Percentiles rank a stretch among this genome's conserved stretches.
These are phyloP conservation scores for Pulveroboletus sp. DNA, from an alignment of 768 basidiomycete genomes.

Conservation along the genomic window DNA sequence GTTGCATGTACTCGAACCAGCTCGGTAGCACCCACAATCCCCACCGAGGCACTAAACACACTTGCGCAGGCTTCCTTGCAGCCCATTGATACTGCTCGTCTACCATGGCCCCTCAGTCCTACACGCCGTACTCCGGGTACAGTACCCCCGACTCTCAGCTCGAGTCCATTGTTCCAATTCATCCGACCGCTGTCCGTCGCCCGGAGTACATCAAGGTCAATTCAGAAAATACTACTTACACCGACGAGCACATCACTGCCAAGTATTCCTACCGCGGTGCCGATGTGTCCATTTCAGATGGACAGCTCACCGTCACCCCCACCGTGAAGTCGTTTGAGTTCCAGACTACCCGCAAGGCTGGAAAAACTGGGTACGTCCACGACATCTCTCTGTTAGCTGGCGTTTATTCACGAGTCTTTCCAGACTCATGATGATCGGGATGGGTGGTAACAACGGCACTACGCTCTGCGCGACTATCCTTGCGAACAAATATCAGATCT, in stretches of 20 bases:
- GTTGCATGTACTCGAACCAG: conserved; percentile 95
- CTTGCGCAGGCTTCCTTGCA: conserved; percentile 62
- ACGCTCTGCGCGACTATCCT: conserved; percentile 92
- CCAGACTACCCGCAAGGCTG: conserved; percentile 79
- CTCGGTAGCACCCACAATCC: conserved; percentile 86
- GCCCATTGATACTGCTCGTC: conserved; percentile 34
- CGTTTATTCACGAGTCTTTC: background rate
- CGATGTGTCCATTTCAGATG: conserved; percentile 61
- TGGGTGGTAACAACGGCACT: conserved; percentile 96
- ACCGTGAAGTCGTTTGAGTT: conserved; percentile 83
- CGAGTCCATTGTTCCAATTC: conserved; percentile 65
- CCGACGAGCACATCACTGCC: conserved; percentile 76
- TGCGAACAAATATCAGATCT: conserved; percentile 92
- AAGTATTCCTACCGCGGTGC: conserved; percentile 80
- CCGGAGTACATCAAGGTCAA: conserved; percentile 73
- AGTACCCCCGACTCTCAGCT: conserved; percentile 69
- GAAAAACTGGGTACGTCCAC: conserved; percentile 81
- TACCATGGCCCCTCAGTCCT: conserved; percentile 47
- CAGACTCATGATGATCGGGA: conserved; percentile 94
- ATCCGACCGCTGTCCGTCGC: conserved; percentile 82
- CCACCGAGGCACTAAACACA: conserved; percentile 84
- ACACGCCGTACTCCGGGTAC: conserved; percentile 53
- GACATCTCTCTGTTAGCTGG: background rate
- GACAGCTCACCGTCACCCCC: conserved; percentile 75
- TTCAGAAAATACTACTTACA: conserved; percentile 76